Evolutionary conservation across 768 basidiomycete genomes (phyloP).

Genomic region (Butyriboletus loyo): DNA sequence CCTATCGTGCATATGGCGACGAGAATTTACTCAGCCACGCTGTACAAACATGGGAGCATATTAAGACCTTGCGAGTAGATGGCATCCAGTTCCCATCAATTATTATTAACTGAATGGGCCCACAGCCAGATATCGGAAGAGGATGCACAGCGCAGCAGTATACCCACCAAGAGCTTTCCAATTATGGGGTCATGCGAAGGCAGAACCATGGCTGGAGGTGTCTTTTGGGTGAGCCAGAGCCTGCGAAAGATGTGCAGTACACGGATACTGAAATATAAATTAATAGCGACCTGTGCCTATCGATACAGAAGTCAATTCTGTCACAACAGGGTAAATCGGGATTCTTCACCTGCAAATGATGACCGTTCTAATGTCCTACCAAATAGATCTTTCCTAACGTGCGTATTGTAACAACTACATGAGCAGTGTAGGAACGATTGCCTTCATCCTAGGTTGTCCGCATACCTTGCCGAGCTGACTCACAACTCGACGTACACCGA

Average conservation of each 20-base stretch:
- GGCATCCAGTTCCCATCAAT: background rate
- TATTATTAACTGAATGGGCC: background rate
- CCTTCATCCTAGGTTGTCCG: conserved; percentile 38
- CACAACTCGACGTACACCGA: conserved; percentile 42
- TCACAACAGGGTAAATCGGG: conserved; percentile 44
- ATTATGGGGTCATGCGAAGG: conserved; percentile 44
- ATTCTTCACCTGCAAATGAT: background rate
- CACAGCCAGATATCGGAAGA: conserved; percentile 35
- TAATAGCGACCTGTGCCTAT: conserved; percentile 40
- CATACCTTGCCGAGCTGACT: conserved; percentile 47
- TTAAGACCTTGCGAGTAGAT: conserved; percentile 42
- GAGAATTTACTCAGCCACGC: conserved; percentile 41
- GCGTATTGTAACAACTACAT: conserved; percentile 5
- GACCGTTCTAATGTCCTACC: background rate
- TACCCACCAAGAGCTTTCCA: conserved; percentile 41
- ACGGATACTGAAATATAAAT: background rate
- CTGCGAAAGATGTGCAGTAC: no score
- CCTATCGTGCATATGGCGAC: conserved; percentile 47
- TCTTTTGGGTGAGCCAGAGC: conserved; percentile 46
- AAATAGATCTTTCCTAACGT: conserved; percentile 41
- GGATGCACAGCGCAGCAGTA: conserved; percentile 36
- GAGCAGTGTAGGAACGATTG: background rate
- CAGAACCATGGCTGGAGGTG: conserved; percentile 51
- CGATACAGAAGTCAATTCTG: conserved; percentile 46
- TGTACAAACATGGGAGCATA: conserved; percentile 46